A percentile compares a stretch with the other conserved stretches of the same genome.
These are phyloP conservation scores for Bullera alba DNA, from an alignment of 768 basidiomycete genomes.

Conservation along the genomic window DNA sequence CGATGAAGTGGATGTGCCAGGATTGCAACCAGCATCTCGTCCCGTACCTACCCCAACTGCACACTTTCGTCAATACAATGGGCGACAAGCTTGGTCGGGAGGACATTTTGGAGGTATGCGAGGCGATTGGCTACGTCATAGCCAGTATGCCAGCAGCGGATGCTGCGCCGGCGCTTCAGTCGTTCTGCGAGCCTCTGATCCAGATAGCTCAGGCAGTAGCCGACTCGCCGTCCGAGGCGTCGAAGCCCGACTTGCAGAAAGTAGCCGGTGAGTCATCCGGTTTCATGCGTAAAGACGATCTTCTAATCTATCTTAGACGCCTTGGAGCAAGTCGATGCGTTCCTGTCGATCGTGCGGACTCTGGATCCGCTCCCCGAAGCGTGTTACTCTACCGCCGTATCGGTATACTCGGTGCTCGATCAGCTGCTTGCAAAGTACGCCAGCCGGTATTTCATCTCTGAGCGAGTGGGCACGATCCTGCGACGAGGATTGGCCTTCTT, in stretches of 20 bases:
- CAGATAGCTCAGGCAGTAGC: conserved; percentile 63
- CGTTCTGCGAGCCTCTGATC: conserved; percentile 79
- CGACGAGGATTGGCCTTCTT: conserved; percentile 80
- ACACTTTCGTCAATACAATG: conserved; percentile 74
- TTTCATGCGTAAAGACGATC: background rate
- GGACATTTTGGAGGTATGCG: conserved; percentile 84
- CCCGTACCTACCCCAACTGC: conserved; percentile 82
- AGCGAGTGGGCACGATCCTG: conserved; percentile 74
- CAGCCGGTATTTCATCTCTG: conserved; percentile 65
- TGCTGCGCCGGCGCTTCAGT: conserved; percentile 75
- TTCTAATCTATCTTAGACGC: conserved; percentile 54
- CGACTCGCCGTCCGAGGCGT: conserved; percentile 53
- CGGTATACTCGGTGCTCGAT: conserved; percentile 80
- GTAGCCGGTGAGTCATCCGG: conserved; percentile 54
- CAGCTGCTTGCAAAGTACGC: conserved; percentile 71
- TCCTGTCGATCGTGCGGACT: conserved; percentile 71
- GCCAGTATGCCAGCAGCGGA: conserved; percentile 85
- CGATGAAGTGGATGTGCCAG: conserved; percentile 91
- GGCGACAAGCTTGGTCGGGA: conserved; percentile 75
- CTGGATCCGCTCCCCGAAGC: conserved; percentile 72
- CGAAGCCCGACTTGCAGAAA: conserved; percentile 64
- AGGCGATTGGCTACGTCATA: conserved; percentile 92
- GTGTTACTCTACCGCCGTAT: conserved; percentile 69
- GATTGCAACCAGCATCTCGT: conserved; percentile 94
- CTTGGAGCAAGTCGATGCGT: conserved; percentile 86